Percentiles rank a stretch among this genome's conserved stretches.
These are phyloP conservation scores for Lachnellula subtilissima DNA, from an alignment of 2,329 filamentous ascomycete species.

Conservation along the genomic window DNA sequence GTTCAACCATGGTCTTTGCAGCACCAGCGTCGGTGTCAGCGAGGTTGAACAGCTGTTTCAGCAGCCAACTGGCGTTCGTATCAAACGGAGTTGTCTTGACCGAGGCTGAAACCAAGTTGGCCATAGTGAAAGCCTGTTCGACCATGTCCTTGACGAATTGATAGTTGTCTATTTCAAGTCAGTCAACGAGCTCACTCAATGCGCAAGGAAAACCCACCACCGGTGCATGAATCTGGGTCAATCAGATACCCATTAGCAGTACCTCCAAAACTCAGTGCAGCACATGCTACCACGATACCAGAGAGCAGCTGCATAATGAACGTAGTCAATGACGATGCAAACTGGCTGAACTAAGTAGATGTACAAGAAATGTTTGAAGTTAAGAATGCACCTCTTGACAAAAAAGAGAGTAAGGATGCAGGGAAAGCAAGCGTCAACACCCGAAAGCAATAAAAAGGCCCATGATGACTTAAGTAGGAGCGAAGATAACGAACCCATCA, in stretches of 20 bases:
- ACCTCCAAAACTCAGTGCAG: not conserved
- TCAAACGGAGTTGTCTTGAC: not conserved
- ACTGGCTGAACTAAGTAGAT: not conserved
- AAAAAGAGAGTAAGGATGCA: not conserved
- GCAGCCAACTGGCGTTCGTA: not conserved
- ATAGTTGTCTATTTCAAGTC: not conserved
- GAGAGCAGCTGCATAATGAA: not conserved
- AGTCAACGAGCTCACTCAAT: not conserved
- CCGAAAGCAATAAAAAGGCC: not conserved
- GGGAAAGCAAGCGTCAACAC: not conserved
- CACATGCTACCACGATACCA: not conserved
- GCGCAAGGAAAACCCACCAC: not conserved
- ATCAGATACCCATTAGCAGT: not conserved
- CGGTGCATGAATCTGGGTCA: not conserved
- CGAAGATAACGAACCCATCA: not conserved
- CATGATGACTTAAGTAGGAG: not conserved
- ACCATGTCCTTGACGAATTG: not conserved
- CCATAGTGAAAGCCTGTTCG: not conserved
- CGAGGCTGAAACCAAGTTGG: not conserved
- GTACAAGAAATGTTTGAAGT: not conserved
- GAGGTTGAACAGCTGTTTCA: not conserved
- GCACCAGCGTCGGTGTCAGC: not conserved
- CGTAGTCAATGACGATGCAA: not conserved
- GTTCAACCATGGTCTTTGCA: not conserved
- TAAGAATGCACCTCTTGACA: not conserved